A percentile compares a stretch with the other conserved stretches of the same genome.
Evolutionary conservation across 2,329 filamentous ascomycete genomes (phyloP).

Genomic region (Trichoderma koningiopsis): DNA sequence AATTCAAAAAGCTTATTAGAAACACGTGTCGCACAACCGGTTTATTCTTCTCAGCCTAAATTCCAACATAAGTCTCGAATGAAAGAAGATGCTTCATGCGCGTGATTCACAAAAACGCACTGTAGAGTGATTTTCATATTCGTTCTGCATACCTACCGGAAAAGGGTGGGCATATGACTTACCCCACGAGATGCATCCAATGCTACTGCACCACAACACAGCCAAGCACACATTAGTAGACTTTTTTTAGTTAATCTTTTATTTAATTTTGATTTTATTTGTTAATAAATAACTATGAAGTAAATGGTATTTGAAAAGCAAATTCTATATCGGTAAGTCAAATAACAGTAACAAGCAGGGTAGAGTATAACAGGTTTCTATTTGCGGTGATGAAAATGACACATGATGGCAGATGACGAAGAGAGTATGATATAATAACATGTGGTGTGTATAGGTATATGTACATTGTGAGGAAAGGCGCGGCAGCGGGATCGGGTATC

Average conservation of each 20-base stretch:
- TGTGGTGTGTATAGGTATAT: background rate
- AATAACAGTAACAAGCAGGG: background rate
- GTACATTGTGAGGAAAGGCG: slow-evolving; percentile 1
- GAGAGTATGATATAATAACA: background rate
- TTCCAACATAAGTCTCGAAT: background rate
- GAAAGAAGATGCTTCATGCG: background rate
- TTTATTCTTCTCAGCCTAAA: background rate
- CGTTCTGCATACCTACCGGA: background rate
- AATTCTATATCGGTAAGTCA: slow-evolving; percentile 5
- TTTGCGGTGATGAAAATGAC: background rate
- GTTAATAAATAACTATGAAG: background rate
- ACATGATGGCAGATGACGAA: background rate
- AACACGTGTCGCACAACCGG: background rate
- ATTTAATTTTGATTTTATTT: background rate
- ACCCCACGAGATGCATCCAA: slow-evolving; percentile 4
- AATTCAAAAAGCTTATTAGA: background rate
- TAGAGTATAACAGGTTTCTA: background rate
- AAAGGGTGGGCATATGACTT: slow-evolving; percentile 12
- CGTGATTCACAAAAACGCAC: background rate
- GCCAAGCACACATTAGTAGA: background rate
- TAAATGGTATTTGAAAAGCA: background rate
- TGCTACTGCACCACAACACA: background rate
- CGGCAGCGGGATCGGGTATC: slow-evolving; percentile 20
- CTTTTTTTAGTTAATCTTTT: background rate
- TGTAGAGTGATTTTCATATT: background rate